Conservation (phyloP, 1,284 basidiomycete genomes). For the Rhizopogon parksii region DNA sequence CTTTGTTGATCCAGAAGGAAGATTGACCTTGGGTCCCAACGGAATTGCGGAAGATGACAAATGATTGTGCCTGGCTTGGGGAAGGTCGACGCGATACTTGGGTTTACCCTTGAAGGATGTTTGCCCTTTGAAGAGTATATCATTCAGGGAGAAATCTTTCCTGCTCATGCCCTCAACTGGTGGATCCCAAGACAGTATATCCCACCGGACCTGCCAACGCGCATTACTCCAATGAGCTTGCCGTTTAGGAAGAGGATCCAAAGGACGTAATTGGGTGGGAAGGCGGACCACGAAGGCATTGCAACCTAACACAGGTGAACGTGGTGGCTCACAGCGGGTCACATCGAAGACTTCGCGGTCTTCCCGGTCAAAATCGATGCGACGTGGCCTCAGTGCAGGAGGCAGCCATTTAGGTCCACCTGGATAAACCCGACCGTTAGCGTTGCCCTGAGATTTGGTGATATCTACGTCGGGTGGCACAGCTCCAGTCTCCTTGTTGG, state of each 20-base stretch:
- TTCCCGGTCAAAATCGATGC: slow-evolving; percentile 29
- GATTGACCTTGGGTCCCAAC: slow-evolving; percentile 37
- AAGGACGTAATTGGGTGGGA: slow-evolving; percentile 38
- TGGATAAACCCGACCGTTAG: background rate
- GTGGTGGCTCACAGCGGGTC: slow-evolving; percentile 46
- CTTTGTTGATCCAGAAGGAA: slow-evolving; percentile 32
- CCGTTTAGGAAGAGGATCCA: slow-evolving; percentile 41
- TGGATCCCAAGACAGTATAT: slow-evolving; percentile 71
- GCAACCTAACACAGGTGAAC: slow-evolving; percentile 38
- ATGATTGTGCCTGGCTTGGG: slow-evolving; percentile 27
- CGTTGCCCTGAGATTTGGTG: background rate
- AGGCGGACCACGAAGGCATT: slow-evolving; percentile 50
- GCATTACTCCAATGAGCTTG: slow-evolving; percentile 40
- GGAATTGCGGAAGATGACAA: slow-evolving; percentile 5
- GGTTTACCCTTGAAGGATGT: slow-evolving; percentile 36
- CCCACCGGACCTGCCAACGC: slow-evolving; percentile 44
- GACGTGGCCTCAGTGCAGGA: slow-evolving; percentile 43
- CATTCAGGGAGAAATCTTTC: slow-evolving; percentile 61
- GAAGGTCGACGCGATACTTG: slow-evolving; percentile 51
- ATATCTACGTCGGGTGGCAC: slow-evolving; percentile 5
- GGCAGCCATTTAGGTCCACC: slow-evolving; percentile 41
- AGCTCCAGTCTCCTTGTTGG: slow-evolving; percentile 17
- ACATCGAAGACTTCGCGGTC: slow-evolving; percentile 42
- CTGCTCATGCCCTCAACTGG: slow-evolving; percentile 61
- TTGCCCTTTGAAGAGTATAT: slow-evolving; percentile 58